Base-by-base conservation (phyloP, 73 alveolate genomes). In the Paramecium tetraurelia region DNA sequence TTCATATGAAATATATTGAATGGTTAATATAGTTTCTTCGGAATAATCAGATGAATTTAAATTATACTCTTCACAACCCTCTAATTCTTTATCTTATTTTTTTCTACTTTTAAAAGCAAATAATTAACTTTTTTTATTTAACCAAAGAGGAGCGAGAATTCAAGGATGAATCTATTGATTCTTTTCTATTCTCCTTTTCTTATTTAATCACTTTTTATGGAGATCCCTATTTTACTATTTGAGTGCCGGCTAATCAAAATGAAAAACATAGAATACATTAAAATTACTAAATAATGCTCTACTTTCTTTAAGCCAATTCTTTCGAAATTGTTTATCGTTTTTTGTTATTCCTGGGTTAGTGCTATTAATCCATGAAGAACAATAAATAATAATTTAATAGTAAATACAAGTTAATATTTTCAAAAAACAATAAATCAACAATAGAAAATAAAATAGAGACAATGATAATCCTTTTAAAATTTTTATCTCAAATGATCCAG, bases 291-390 rank as follows among this genome's bases (percentile, higher is more conserved):
- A 63, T 63, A 9, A 27, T 63, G 46, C 84, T 63, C 46, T 63
- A 33, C 53, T 63, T 63, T 63, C 84, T 63, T 33, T 63, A 27
- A 31, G 84, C 84, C 24, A 63, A 31, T 33, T 63, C 84, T 63
- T 63, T 63, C 46, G 84, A 63, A 63, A 63, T 63, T 63, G 84
- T 63, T 33, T 27, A 31, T 31, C 84, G 84, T 63, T 63, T 63
- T 33, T 63, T 63, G 12, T 63, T 63, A 63, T 63, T 33, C 46
- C 84, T 27, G 21, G 84, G 44, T 31, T 31, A 33, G 46, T 63
- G 84, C 24, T 27, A 33, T 33, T 63, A 63, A 63, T 63, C 84
- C 84, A 63, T 63, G 24, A 41, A 63, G 84, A 63, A 31, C 41
- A 63, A 63, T 27, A 27, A 63, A 63, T 53, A 46, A 53, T 63